These are phyloP conservation scores for Verticillium dahliae DNA, from an alignment of 2,329 filamentous ascomycete genomes.

Conservation along the genomic window DNA sequence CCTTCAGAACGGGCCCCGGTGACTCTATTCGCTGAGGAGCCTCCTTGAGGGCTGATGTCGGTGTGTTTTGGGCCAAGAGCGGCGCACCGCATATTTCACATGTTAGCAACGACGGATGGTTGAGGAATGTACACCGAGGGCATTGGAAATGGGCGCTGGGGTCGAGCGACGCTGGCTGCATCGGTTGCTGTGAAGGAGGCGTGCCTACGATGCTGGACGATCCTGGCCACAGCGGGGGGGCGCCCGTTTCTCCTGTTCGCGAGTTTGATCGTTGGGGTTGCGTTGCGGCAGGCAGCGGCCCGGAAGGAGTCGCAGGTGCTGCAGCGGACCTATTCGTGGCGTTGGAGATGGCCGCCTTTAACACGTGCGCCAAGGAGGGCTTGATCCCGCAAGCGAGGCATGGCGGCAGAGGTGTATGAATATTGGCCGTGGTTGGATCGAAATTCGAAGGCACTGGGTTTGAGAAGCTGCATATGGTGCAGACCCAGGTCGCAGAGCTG, in stretches of 20 bases:
- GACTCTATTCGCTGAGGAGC: constrained; percentile 56
- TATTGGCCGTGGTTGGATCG: constrained; percentile 73
- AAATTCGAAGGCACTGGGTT: constrained; percentile 93
- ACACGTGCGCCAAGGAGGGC: constrained; percentile 70
- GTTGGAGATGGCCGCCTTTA: constrained; percentile 80
- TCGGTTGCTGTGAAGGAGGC: neutral
- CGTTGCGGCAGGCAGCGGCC: constrained; percentile 11
- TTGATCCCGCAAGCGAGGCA: constrained; percentile 94
- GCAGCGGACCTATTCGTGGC: constrained; percentile 49
- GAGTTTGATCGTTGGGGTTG: constrained; percentile 2
- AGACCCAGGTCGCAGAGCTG: constrained; percentile 80
- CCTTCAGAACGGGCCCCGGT: constrained; percentile 62
- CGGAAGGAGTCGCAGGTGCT: constrained; percentile 13
- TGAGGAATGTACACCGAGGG: constrained; percentile 86
- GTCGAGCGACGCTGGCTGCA: constrained; percentile 9
- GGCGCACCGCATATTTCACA: constrained; percentile 91
- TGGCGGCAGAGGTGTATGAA: constrained; percentile 73
- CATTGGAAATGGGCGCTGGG: constrained; percentile 48
- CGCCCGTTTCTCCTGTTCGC: constrained; percentile 2
- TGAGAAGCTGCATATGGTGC: constrained; percentile 90
- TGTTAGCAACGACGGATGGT: constrained; percentile 76
- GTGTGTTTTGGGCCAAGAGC: constrained; percentile 49
- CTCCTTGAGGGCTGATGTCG: constrained; percentile 29
- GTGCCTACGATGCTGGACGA: constrained; percentile 8
- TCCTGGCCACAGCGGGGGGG: constrained; percentile 8